Evolutionary conservation across 352 stramenopile genomes (phyloP), one percentile per base, ranked within the genome.

Genomic region (Phytophthora aleatoria): DNA sequence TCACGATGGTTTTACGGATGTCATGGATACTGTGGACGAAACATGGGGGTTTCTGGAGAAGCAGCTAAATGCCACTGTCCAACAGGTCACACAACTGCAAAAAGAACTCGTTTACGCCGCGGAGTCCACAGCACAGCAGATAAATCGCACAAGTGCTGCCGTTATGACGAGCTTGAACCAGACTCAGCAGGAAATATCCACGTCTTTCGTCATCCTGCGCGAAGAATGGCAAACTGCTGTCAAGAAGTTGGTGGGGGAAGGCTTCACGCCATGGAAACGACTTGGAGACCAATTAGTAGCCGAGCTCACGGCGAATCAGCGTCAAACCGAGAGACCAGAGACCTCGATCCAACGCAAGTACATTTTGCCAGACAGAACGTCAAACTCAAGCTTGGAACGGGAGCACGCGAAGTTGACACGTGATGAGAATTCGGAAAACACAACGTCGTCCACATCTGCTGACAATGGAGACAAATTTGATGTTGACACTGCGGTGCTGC

Each of bases 401-500:
- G 28, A 66, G 31, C 60, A 57, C 6, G 26, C 45, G n/a, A 62
- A 58, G 36, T 45, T 69, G 30, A 13, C 50, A 35, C 47, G 11
- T 20, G n/a, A 50, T 26, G 30, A 64, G 16, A 26, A n/a, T 16
- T 30, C 28, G 24, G 27, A 49, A 28, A 70, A 54, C 42, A 30
- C 49, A 51, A 53, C 43, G 13, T 48, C 57, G 16, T 54, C 60
- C 12, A 3, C 35, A n/a, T 30, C 33, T 50, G 26, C 26, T 31
- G 51, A 39, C 12, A 49, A 55, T 9, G 27, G 15, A 5, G 47
- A 73, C 8, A 31, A 67, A 31, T 79, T 79, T 57, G 38, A 71
- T 26, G 69, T 79, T 47, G 71, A 79, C 20, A 68, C 67, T 43
- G 67, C 68, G 6, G 71, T 79, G 31, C 48, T 79, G 31, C 67